Conservation (phyloP, 768 basidiomycete genomes). For the Mycena maculata region DNA sequence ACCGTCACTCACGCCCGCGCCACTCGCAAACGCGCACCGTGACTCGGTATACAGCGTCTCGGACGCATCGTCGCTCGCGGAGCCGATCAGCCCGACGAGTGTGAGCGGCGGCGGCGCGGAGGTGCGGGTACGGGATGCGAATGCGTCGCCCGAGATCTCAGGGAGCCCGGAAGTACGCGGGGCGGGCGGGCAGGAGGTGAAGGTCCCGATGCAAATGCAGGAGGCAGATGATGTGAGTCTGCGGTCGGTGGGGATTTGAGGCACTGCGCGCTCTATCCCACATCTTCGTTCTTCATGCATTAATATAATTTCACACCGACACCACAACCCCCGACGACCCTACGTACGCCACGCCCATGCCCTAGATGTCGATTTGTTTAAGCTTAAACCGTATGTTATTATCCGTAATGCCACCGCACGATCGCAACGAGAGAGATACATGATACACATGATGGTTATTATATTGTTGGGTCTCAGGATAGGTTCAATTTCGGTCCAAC, state of each 20-base stretch:
- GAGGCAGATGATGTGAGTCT: slow-evolving; percentile 20
- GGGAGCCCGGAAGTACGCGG: slow-evolving; percentile 2
- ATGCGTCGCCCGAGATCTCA: slow-evolving; percentile 41
- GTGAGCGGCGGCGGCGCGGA: slow-evolving; percentile 48
- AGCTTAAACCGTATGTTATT: too few relatives aligned
- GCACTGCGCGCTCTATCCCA: too few relatives aligned
- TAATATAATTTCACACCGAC: too few relatives aligned
- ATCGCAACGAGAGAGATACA: too few relatives aligned
- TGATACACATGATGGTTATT: too few relatives aligned
- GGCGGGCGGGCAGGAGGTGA: slow-evolving; percentile 20
- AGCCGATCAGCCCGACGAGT: slow-evolving; percentile 67
- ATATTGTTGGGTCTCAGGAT: too few relatives aligned
- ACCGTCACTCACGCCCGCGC: slow-evolving; percentile 44
- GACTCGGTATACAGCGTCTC: slow-evolving; percentile 65
- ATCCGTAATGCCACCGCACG: too few relatives aligned
- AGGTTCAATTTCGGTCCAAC: too few relatives aligned
- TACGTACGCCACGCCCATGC: too few relatives aligned
- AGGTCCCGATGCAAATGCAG: not conserved
- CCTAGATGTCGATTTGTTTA: too few relatives aligned
- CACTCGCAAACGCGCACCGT: slow-evolving; percentile 46
- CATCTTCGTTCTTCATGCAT: too few relatives aligned
- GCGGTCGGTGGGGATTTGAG: slow-evolving; percentile 12
- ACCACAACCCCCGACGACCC: too few relatives aligned
- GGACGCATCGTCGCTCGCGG: slow-evolving; percentile 67
- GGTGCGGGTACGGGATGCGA: slow-evolving; percentile 43